Percentiles rank a stretch among this genome's conserved stretches.
Conservation (phyloP, 2,329 filamentous ascomycete species). For the Colletotrichum tropicicola region DNA sequence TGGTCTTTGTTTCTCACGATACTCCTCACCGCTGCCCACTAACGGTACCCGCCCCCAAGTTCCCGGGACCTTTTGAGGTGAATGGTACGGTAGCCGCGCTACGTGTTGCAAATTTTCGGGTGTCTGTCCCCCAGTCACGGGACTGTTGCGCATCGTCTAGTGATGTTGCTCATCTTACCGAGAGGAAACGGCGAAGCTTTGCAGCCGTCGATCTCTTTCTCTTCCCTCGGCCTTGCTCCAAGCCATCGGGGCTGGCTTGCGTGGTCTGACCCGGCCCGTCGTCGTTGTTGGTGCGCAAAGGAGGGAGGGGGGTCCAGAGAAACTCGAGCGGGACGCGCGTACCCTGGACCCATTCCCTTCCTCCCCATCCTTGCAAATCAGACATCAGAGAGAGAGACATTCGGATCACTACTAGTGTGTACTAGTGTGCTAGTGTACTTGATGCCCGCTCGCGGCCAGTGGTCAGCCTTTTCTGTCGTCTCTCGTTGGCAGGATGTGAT, state of each 20-base stretch:
- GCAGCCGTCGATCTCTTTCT: constrained; percentile 4
- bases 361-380: constrained; percentile 31
- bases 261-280: constrained; percentile 24
- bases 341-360: constrained; percentile 17
- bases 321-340: constrained; percentile 26
- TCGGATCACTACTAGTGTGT: not conserved
- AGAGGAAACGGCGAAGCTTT: not conserved
- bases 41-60: constrained; percentile 15
- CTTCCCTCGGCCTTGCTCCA: not conserved
- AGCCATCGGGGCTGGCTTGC: constrained; percentile 6
- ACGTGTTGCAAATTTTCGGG: not conserved
- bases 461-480: constrained; percentile 1
- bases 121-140: not conserved
- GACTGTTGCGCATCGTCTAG: not conserved
- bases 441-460: constrained; percentile 1
- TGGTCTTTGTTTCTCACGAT: not conserved
- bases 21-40: not conserved
- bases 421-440: not conserved
- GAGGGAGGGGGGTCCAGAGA: not conserved
- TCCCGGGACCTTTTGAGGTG: constrained; percentile 1
- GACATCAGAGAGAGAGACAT: constrained; percentile 14
- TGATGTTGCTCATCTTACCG: not conserved
- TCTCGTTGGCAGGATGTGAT: not conserved
- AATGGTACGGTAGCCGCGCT: constrained; percentile 7
- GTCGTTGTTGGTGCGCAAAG: constrained; percentile 5